Conservation (phyloP, 306 rosid species). For the Cotoneaster glaucophyllus region DNA sequence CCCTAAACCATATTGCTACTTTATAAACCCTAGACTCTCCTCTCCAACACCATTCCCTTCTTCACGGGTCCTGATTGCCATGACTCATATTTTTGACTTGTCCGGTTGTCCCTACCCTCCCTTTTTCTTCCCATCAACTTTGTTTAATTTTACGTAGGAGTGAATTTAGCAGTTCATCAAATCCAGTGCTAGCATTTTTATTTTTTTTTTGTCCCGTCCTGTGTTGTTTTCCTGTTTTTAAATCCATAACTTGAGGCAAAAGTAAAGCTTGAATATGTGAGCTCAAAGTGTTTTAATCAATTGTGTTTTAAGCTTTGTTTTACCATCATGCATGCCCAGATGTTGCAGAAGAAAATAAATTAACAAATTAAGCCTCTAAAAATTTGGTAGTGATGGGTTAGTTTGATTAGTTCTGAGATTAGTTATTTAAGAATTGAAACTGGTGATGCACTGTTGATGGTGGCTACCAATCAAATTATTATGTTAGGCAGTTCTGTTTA, state of each 20-base stretch:
- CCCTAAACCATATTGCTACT: neutral
- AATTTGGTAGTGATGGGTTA: neutral
- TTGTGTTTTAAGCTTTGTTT: neutral
- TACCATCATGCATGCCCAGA: neutral
- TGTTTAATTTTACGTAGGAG: neutral
- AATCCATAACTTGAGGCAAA: neutral
- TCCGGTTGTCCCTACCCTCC: neutral
- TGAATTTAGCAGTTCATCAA: neutral
- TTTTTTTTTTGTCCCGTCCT: neutral
- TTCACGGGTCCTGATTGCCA: neutral
- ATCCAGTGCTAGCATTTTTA: neutral
- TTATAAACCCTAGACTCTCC: neutral
- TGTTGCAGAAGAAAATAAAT: neutral
- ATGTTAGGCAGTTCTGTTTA: neutral
- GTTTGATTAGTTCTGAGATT: neutral
- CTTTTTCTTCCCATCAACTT: neutral
- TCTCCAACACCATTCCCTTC: neutral
- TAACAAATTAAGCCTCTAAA: neutral
- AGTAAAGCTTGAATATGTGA: neutral
- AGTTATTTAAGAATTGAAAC: neutral
- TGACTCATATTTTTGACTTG: neutral
- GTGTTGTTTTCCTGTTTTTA: neutral
- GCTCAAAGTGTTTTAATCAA: neutral
- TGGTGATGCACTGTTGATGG: neutral
- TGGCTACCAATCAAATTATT: neutral